Percentiles rank a stretch among this genome's conserved stretches.
Evolutionary conservation across 495 filamentous ascomycete genomes (phyloP).

Genomic region (Neurospora sp.): DNA sequence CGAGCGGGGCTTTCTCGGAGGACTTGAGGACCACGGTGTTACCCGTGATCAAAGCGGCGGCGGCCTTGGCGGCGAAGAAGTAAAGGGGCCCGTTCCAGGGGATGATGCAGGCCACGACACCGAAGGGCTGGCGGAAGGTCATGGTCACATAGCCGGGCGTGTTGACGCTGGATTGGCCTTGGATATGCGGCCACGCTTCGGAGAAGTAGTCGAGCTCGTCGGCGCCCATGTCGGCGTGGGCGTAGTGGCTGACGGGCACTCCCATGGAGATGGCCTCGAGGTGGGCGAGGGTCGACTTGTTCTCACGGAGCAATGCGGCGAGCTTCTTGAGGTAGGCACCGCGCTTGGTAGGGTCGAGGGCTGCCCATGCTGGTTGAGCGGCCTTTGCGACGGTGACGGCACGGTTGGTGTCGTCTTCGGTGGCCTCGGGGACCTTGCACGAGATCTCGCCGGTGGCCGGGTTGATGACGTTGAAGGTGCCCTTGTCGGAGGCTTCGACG

Average conservation of each 20-base stretch:
- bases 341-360: conserved; percentile 33
- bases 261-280: conserved; percentile 48
- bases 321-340: conserved; percentile 42
- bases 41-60: conserved; percentile 75
- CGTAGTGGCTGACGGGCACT: conserved; percentile 29
- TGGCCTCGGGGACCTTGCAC: conserved; percentile 21
- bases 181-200: conserved; percentile 23
- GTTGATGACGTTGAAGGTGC: conserved; percentile 25
- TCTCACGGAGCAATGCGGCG: conserved; percentile 36
- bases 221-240: conserved; percentile 1
- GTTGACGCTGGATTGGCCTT: conserved; percentile 77
- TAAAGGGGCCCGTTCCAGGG: conserved; percentile 81
- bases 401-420: conserved; percentile 39
- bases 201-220: conserved; percentile 25
- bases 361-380: conserved; percentile 49
- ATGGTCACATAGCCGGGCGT: conserved; percentile 74
- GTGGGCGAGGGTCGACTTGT: conserved; percentile 37
- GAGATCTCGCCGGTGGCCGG: conserved; percentile 22
- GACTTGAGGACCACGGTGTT: conserved; percentile 84
- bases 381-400: conserved; percentile 50
- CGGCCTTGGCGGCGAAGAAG: conserved; percentile 86
- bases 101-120: conserved; percentile 86
- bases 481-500: conserved; percentile 25
- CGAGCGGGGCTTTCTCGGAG: conserved; percentile 83
- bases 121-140: conserved; percentile 78